Evolutionary conservation across 1,284 basidiomycete genomes (phyloP), one percentile per base, ranked within the genome.

Genomic region (Paramarasmius palmivorus): DNA sequence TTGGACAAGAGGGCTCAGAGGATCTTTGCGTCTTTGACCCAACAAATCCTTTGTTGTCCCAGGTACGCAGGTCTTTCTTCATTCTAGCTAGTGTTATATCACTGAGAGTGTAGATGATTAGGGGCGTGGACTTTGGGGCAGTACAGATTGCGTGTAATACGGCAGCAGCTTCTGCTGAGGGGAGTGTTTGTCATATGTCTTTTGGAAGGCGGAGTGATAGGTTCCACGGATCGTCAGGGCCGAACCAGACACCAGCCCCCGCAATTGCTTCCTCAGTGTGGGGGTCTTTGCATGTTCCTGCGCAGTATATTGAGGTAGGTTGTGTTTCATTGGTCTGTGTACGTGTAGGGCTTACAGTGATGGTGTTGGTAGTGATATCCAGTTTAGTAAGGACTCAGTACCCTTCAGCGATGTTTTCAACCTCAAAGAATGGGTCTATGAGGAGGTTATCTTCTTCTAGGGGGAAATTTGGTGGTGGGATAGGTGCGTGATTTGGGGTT

Each of bases 301-400:
- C 2, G 50, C 54, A 17, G 49, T 35, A 26, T 22, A 8, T 2
- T 14, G 8, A 22, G 47, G 34, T 38, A 10, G 23, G 8, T 15
- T n/a, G n/a, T n/a, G n/a, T n/a, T n/a, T n/a, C n/a, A n/a, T n/a
- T n/a, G n/a, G n/a, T n/a, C n/a, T n/a, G n/a, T n/a, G n/a, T n/a
- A n/a, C n/a, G n/a, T n/a, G n/a, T n/a, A n/a, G n/a, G 1, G n/a
- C 15, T 29, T 34, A 9, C 20, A 2, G n/a, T 26, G 26, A 8
- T 12, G 22, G 15, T 3, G 45, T 46, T 15, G 19, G 35, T 7
- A 42, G 9, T 1, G 8, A n/a, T 17, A 19, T 10, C 15, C 2
- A 40, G 22, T 40, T 40, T 40, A 7, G 54, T 50, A 15, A 58
- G 44, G 12, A 58, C 36, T 20, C 55, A n/a, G 32, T 53, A 56